Evolutionary conservation across 768 basidiomycete species (phyloP), one percentile per base, ranked within the genome.

Genomic region (Rhodotorula toruloides): DNA sequence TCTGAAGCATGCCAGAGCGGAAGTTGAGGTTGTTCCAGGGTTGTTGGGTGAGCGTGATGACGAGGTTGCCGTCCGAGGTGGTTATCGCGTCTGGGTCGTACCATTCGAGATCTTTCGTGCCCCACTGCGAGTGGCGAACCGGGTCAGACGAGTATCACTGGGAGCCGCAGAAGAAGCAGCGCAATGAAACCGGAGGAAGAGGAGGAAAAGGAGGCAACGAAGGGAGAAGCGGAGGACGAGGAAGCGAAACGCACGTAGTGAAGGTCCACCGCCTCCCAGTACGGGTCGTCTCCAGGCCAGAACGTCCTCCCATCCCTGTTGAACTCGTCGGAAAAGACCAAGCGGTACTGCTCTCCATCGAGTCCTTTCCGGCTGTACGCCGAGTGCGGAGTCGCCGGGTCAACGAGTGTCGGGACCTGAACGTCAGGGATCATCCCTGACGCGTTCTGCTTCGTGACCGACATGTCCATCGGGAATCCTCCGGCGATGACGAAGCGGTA

Each of bases 261-360:
- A n/a, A 81, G 61, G 65, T 81, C 80, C 6, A 78, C 75, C 8
- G 77, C 79, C 68, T 79, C 75, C 80, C 80, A 81, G 62, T 77
- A 82, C 47, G 61, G 64, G 37, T 58, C 53, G 31, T 63, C 54
- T 21, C 58, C 61, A 9, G 56, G 88, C 83, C 72, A 91, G 82
- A 84, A 89, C 77, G 81, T 88, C 79, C 76, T 85, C 68, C 81
- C 92, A 71, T 80, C 87, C 76, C 68, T 83, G 80, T 85, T 86
- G 82, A 86, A 94, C 65, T 89, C 88, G 77, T 89, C 88, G 63
- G 87, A 90, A 78, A 91, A 96, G 3, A 89, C 87, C 32, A 97
- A 84, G 54, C 86, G 79, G 76, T 90, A 94, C 11, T 81, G 77
- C 61, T 86, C 80, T 3, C 91, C 92, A 74, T 96, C 91, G 68